Conservation (phyloP, 257 asterid species). For the Capsicum chinense region DNA sequence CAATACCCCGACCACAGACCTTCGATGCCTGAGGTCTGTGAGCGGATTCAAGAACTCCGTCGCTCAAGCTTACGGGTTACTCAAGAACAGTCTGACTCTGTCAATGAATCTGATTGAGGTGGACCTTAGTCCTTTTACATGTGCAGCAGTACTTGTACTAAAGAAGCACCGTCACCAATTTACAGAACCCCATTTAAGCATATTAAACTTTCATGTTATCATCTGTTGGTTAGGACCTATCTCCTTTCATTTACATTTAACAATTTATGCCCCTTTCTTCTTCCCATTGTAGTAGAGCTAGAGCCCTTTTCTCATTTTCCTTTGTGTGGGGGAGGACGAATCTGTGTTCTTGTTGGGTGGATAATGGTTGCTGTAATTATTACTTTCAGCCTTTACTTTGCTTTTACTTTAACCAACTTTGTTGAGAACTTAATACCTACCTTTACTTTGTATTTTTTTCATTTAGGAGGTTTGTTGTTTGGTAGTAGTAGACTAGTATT, state of each 20-base stretch:
- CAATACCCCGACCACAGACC: conserved; percentile 51
- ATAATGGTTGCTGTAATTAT: conserved; percentile 46
- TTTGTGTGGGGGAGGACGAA: conserved; percentile 27
- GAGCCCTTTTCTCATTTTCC: conserved; percentile 27
- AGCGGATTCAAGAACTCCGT: conserved; percentile 42
- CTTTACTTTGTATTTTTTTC: conserved; percentile 12
- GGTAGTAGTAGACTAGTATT: background rate
- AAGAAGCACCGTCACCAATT: conserved; percentile 26
- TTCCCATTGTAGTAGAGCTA: conserved; percentile 29
- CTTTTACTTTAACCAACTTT: conserved; percentile 42
- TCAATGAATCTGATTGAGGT: conserved; percentile 40
- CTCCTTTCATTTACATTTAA: conserved; percentile 28
- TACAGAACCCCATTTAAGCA: conserved; percentile 29
- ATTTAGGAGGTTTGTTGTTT: conserved; percentile 21
- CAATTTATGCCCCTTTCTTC: conserved; percentile 26
- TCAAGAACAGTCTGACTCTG: conserved; percentile 36
- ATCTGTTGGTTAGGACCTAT: conserved; percentile 29
- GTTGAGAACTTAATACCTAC: conserved; percentile 30
- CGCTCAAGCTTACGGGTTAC: conserved; percentile 32
- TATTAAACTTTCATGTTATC: conserved; percentile 20
- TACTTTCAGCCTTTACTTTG: conserved; percentile 42
- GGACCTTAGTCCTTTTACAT: conserved; percentile 5
- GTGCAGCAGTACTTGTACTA: conserved; percentile 19
- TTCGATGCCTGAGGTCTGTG: conserved; percentile 40
- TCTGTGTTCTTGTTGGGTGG: conserved; percentile 38